Conservation (phyloP, 108 stramenopile species). For the Pseudonitzschia multiseries region DNA sequence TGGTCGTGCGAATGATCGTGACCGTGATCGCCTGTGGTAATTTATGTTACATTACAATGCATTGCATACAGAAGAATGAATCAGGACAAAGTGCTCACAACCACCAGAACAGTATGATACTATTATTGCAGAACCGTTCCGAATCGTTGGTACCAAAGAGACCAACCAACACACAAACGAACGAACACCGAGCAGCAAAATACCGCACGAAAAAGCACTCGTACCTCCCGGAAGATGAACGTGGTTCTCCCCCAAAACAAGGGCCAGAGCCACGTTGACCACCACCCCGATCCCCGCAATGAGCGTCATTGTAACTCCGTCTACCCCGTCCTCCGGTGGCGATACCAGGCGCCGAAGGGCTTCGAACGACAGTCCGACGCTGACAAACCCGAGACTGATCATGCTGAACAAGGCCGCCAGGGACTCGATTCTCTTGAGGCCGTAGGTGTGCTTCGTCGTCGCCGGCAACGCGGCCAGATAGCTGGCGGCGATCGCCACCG, state of each 20-base stretch:
- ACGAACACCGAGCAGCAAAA: too few species aligned
- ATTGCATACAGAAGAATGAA: too few species aligned
- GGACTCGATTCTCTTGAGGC: constrained; percentile 89
- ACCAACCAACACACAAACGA: not conserved
- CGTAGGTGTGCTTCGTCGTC: constrained; percentile 83
- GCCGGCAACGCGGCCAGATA: constrained; percentile 80
- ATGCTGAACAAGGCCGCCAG: constrained; percentile 89
- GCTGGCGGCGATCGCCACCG: constrained; percentile 78
- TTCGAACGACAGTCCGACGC: constrained; percentile 68
- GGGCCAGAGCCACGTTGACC: constrained; percentile 87
- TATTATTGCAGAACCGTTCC: too few species aligned
- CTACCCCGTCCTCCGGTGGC: constrained; percentile 53
- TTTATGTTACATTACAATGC: too few species aligned
- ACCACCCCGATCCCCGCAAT: constrained; percentile 90
- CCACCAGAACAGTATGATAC: too few species aligned
- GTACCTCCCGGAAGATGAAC: constrained; percentile 69
- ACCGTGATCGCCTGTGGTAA: not conserved
- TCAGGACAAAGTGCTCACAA: too few species aligned
- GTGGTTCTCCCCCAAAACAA: constrained; percentile 80
- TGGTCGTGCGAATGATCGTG: constrained; percentile 40
- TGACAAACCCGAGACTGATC: constrained; percentile 76
- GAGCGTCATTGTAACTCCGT: constrained; percentile 87
- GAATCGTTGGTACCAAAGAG: not conserved
- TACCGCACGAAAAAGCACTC: not conserved
- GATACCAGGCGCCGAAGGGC: constrained; percentile 65